Evolutionary conservation across 2,329 filamentous ascomycete genomes (phyloP).

Genomic region (Fusarium sp.): DNA sequence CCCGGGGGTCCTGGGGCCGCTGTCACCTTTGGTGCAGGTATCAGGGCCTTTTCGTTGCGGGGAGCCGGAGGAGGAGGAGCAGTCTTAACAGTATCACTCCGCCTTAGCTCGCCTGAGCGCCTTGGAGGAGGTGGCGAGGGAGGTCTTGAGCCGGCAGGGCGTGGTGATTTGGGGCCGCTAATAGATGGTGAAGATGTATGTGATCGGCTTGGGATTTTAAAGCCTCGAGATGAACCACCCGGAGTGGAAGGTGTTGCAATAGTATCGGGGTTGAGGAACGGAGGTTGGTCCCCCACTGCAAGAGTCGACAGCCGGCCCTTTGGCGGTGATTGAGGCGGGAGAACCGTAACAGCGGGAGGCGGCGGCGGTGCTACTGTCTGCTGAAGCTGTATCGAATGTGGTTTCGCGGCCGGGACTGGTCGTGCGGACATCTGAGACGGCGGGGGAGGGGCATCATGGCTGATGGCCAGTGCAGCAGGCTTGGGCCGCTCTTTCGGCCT

Average conservation of each 20-base stretch:
- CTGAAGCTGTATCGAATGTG: slow-evolving; percentile 35
- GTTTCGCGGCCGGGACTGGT: slow-evolving; percentile 40
- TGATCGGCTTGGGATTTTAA: slow-evolving; percentile 67
- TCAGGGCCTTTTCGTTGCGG: slow-evolving; percentile 75
- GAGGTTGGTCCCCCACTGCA: slow-evolving; percentile 55
- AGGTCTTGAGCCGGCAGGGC: slow-evolving; percentile 60
- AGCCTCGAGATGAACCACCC: slow-evolving; percentile 57
- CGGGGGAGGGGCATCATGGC: slow-evolving; percentile 40
- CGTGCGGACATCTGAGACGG: slow-evolving; percentile 43
- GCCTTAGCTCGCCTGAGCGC: slow-evolving; percentile 69
- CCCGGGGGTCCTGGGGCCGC: slow-evolving; percentile 25
- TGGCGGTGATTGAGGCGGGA: slow-evolving; percentile 77
- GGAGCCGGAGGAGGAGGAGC: slow-evolving; percentile 80
- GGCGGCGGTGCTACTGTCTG: slow-evolving; percentile 45
- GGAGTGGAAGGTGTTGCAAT: slow-evolving; percentile 56
- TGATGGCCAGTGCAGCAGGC: slow-evolving; percentile 32
- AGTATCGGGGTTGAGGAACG: slow-evolving; percentile 62
- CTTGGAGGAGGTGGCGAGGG: slow-evolving; percentile 74
- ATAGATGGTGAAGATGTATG: slow-evolving; percentile 62
- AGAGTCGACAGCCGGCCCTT: slow-evolving; percentile 57
- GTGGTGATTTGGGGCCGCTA: slow-evolving; percentile 57
- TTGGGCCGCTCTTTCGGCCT: slow-evolving; percentile 44
- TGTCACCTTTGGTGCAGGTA: slow-evolving; percentile 43
- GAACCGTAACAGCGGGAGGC: slow-evolving; percentile 75
- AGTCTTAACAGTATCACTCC: slow-evolving; percentile 59